Conservation (phyloP, 148 eudicot species). For the Euryodendron excelsum region DNA sequence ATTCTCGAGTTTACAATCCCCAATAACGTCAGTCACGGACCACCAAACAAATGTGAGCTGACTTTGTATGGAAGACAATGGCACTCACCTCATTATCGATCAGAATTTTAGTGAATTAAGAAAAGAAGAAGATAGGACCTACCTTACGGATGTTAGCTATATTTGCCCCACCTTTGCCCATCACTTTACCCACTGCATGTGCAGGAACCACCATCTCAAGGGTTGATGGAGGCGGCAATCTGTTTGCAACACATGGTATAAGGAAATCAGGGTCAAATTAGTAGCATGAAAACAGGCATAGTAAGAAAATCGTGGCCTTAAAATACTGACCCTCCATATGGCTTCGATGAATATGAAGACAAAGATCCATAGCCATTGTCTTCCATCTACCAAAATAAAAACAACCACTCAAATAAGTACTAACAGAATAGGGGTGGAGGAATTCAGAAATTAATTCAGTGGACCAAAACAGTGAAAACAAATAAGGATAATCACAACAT, state of each 20-base stretch:
- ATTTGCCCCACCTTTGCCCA: conserved; percentile 89
- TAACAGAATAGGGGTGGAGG: not conserved
- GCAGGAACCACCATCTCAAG: conserved; percentile 84
- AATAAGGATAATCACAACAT: not conserved
- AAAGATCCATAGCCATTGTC: conserved; percentile 60
- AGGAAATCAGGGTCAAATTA: not conserved
- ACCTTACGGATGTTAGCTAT: conserved; percentile 85
- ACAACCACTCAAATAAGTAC: not conserved
- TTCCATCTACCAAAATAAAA: conserved; percentile 46
- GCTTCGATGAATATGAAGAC: conserved; percentile 67
- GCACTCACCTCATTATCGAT: no score
- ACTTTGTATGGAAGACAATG: not conserved
- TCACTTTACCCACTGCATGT: conserved; percentile 74
- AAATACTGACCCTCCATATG: conserved; percentile 43
- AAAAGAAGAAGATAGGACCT: not conserved
- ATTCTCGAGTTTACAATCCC: not conserved
- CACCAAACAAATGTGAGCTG: conserved; percentile 2
- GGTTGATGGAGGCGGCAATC: conserved; percentile 59
- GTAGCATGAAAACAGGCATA: not conserved
- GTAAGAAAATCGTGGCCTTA: not conserved
- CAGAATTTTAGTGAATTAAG: not conserved
- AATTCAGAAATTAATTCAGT: not conserved
- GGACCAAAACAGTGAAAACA: not conserved
- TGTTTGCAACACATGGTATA: conserved; percentile 25
- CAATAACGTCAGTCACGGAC: not conserved